A percentile compares a stretch with the other conserved stretches of the same genome.
These are phyloP conservation scores for Abortiporus biennis DNA, from an alignment of 1,284 basidiomycete species.

Conservation along the genomic window DNA sequence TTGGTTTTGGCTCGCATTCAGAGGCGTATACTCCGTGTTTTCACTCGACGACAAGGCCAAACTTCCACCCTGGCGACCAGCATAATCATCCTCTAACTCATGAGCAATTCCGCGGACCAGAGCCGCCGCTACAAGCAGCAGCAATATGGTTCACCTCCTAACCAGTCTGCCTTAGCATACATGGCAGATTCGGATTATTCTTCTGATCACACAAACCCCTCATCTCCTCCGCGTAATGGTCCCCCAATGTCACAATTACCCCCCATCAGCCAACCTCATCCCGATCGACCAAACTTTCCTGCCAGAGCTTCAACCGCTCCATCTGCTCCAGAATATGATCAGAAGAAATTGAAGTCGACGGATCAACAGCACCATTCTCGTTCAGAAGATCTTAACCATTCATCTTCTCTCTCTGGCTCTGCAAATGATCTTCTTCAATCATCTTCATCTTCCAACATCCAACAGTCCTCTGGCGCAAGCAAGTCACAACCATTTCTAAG, in stretches of 20 bases:
- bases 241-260: slow-evolving; percentile 17
- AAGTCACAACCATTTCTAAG: slow-evolving; percentile 45
- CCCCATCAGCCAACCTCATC: slow-evolving; percentile 19
- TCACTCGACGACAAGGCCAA: too few relatives aligned
- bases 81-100: slow-evolving; percentile 13
- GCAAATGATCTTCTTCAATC: slow-evolving; percentile 17
- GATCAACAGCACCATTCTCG: slow-evolving; percentile 43
- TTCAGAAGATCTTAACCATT: slow-evolving; percentile 70
- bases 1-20: too few relatives aligned
- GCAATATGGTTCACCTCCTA: slow-evolving; percentile 18
- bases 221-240: slow-evolving; percentile 16
- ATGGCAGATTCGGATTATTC: slow-evolving; percentile 22
- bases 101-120: slow-evolving; percentile 21
- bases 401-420: slow-evolving; percentile 20
- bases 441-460: too few relatives aligned
- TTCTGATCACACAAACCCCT: slow-evolving; percentile 15
- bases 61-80: slow-evolving; percentile 12
- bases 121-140: slow-evolving; percentile 21
- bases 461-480: too few relatives aligned
- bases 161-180: slow-evolving; percentile 26
- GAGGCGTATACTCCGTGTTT: too few relatives aligned
- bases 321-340: slow-evolving; percentile 45
- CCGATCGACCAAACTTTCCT: slow-evolving; percentile 47
- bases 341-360: slow-evolving; percentile 35
- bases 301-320: slow-evolving; percentile 56